Conservation (phyloP, 495 filamentous ascomycete genomes). For the Penicillium canescens region DNA sequence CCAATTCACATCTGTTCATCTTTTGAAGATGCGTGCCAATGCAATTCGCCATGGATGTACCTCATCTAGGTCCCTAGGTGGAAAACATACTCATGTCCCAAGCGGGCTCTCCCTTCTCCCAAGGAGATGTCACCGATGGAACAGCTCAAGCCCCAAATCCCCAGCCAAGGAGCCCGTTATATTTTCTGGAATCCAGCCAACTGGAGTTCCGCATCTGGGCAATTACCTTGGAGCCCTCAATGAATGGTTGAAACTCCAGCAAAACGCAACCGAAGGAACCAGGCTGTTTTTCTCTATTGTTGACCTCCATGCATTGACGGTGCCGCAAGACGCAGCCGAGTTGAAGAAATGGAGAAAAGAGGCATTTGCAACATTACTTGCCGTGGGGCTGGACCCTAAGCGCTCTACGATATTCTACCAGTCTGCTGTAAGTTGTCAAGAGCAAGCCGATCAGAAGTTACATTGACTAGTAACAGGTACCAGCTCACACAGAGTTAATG, state of each 20-base stretch:
- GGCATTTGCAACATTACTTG: slow-evolving; percentile 76
- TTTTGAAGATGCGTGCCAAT: slow-evolving; percentile 10
- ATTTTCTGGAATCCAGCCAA: slow-evolving; percentile 97
- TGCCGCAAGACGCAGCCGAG: slow-evolving; percentile 59
- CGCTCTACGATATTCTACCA: slow-evolving; percentile 84
- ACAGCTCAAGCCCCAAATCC: slow-evolving; percentile 9
- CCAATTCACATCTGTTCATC: background rate
- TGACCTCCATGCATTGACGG: slow-evolving; percentile 89
- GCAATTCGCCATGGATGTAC: background rate
- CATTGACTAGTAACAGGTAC: slow-evolving; percentile 53
- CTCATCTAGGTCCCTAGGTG: slow-evolving; percentile 5
- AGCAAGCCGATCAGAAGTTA: background rate
- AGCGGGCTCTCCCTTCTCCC: slow-evolving; percentile 2
- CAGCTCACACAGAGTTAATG: slow-evolving; percentile 83
- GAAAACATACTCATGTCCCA: background rate
- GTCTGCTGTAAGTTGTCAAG: slow-evolving; percentile 52
- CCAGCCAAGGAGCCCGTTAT: slow-evolving; percentile 38
- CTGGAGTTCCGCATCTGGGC: slow-evolving; percentile 90
- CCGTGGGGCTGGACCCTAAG: slow-evolving; percentile 77
- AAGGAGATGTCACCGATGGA: slow-evolving; percentile 12
- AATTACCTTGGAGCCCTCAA: slow-evolving; percentile 94
- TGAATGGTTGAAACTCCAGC: slow-evolving; percentile 80
- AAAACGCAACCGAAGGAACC: slow-evolving; percentile 51
- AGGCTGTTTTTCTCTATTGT: slow-evolving; percentile 81
- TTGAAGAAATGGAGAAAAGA: slow-evolving; percentile 67